phyloP scores from a whole-genome alignment of 176 grass and related monocot genomes.

The Carex pumila region DNA sequence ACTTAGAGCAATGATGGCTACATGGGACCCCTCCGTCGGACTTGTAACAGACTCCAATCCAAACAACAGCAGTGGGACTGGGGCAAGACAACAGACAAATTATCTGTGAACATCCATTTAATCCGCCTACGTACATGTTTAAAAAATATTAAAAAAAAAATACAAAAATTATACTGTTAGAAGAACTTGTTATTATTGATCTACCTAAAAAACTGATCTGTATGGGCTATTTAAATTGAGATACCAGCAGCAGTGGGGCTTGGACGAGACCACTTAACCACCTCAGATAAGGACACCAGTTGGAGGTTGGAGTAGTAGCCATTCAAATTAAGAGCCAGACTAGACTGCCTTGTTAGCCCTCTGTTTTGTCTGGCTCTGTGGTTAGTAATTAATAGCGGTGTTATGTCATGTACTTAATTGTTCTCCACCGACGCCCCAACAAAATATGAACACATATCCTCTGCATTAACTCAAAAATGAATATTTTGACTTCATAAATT shows the following conservation, averaged over 20 bases:
- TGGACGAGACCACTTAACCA: not conserved
- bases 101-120: too few relatives aligned
- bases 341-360: not conserved
- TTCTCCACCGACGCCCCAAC: not conserved
- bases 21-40: not conserved
- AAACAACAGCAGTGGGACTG: not conserved
- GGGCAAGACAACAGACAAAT: too few relatives aligned
- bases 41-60: not conserved
- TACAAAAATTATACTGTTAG: not conserved
- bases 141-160: not conserved
- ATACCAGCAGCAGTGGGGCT: conserved; percentile 1
- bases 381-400: not conserved
- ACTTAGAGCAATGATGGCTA: not conserved
- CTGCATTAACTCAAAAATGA: too few relatives aligned
- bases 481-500: too few relatives aligned
- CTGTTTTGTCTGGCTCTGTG: not conserved
- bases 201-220: not conserved
- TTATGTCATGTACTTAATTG: not conserved
- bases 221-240: not conserved
- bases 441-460: too few relatives aligned
- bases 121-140: not conserved
- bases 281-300: conserved; percentile 14
- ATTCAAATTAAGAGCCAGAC: not conserved
- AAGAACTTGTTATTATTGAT: not conserved
- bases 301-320: conserved; percentile 9